Percentiles rank a stretch among this genome's conserved stretches.
phyloP scores from a whole-genome alignment of 345 rosid species.

The Murraya paniculata region DNA sequence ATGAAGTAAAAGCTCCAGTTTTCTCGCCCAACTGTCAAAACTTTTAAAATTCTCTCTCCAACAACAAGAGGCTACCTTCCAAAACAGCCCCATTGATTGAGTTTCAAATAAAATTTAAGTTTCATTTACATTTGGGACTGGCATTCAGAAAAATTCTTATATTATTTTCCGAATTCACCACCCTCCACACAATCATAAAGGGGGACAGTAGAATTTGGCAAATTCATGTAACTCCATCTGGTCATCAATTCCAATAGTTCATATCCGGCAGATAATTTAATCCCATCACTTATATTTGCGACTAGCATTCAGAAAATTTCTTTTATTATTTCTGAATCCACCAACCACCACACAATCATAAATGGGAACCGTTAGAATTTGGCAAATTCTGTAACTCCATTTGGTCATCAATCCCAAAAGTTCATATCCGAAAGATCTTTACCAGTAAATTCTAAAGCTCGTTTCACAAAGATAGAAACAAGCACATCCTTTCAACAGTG shows the following conservation, averaged over 20 bases:
- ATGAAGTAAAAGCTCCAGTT: too few species aligned
- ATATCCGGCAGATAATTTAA: not conserved
- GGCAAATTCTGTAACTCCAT: not conserved
- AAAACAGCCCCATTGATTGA: not conserved
- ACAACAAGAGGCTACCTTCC: not conserved
- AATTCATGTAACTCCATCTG: not conserved
- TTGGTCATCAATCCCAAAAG: not conserved
- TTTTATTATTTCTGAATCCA: too few species aligned
- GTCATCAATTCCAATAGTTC: not conserved
- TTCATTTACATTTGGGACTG: too few species aligned
- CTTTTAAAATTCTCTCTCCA: too few species aligned
- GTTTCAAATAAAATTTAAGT: too few species aligned
- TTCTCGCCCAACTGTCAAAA: too few species aligned
- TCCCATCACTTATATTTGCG: too few species aligned
- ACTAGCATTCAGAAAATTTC: too few species aligned
- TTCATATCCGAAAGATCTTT: not conserved
- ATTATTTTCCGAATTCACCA: too few species aligned
- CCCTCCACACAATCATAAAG: not conserved
- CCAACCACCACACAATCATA: not conserved
- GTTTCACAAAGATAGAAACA: not conserved
- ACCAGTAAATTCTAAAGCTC: not conserved
- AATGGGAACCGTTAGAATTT: not conserved
- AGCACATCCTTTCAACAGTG: not conserved
- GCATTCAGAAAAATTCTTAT: too few species aligned
- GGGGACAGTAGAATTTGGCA: not conserved